A percentile compares a stretch with the other conserved stretches of the same genome.
These are phyloP conservation scores for Dactylis glomerata DNA, from an alignment of 176 grass and related monocot species.

Conservation along the genomic window DNA sequence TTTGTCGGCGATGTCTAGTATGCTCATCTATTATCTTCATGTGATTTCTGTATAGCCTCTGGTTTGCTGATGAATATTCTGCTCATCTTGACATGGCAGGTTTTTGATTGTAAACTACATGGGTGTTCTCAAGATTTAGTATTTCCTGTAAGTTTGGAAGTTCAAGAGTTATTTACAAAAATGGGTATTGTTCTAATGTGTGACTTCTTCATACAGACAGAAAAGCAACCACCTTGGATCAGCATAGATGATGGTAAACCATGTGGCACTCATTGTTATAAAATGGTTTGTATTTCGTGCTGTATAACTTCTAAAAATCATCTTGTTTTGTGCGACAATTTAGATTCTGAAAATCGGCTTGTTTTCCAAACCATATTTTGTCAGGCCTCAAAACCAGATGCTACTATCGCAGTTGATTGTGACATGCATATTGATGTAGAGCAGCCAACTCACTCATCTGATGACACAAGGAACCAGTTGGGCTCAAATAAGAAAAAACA, in stretches of 20 bases:
- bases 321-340: constrained; percentile 1
- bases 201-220: constrained; percentile 50
- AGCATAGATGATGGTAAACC: constrained; percentile 61
- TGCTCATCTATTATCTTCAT: constrained; percentile 12
- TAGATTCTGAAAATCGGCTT: constrained; percentile 26
- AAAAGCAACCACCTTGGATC: constrained; percentile 76
- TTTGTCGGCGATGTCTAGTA: constrained; percentile 90
- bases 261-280: constrained; percentile 83
- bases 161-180: constrained; percentile 36
- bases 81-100: constrained; percentile 42
- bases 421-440: constrained; percentile 36
- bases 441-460: constrained; percentile 52
- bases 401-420: constrained; percentile 38
- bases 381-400: constrained; percentile 54
- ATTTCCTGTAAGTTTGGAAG: constrained; percentile 76
- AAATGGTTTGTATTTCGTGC: constrained; percentile 54
- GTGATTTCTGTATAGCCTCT: constrained; percentile 5
- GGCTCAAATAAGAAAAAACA: constrained; percentile 53
- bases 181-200: constrained; percentile 26
- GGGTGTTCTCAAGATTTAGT: constrained; percentile 98
- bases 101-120: constrained; percentile 97
- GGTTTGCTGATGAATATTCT: constrained; percentile 30
- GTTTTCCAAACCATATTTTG: constrained; percentile 13
- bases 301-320: neutral
- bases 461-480: constrained; percentile 42